Percentiles rank a stretch among this genome's conserved stretches.
phyloP scores from a whole-genome alignment of 331 rosid genomes.

The Arachis monticola region DNA sequence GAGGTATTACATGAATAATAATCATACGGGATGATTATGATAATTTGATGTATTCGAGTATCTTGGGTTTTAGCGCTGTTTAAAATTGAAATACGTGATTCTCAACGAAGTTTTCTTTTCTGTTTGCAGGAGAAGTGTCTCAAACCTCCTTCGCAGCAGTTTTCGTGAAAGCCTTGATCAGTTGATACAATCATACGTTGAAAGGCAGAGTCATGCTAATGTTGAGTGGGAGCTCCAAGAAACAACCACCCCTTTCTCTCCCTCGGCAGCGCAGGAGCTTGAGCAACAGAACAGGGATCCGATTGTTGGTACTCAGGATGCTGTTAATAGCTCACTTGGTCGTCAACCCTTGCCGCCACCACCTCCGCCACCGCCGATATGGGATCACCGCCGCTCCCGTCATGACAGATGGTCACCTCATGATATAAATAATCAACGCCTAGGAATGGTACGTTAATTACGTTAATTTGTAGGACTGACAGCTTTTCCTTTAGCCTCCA shows the following conservation, averaged over 20 bases:
- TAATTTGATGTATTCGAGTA: too few species aligned
- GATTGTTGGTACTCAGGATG: slow-evolving; percentile 49
- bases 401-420: slow-evolving; percentile 74
- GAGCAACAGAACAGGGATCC: slow-evolving; percentile 59
- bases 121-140: slow-evolving; percentile 92
- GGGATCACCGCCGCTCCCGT: slow-evolving; percentile 68
- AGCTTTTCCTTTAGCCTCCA: slow-evolving; percentile 39
- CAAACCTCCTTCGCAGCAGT: slow-evolving; percentile 91
- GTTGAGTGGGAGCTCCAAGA: slow-evolving; percentile 82
- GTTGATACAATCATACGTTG: slow-evolving; percentile 89
- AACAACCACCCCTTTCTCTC: slow-evolving; percentile 55
- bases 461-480: slow-evolving; percentile 47
- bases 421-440: slow-evolving; percentile 73
- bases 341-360: slow-evolving; percentile 58
- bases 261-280: slow-evolving; percentile 61
- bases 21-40: too few species aligned
- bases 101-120: slow-evolving; percentile 22
- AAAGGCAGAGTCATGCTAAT: slow-evolving; percentile 77
- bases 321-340: slow-evolving; percentile 53
- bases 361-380: slow-evolving; percentile 66
- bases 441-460: slow-evolving; percentile 68
- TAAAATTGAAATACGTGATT: slow-evolving; percentile 24
- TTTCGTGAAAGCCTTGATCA: slow-evolving; percentile 95
- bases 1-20: too few species aligned
- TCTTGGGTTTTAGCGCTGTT: background rate